Evolutionary conservation across 176 grass and related monocot genomes (phyloP), one percentile per base, ranked within the genome.

Genomic region (Microstegium vimineum): DNA sequence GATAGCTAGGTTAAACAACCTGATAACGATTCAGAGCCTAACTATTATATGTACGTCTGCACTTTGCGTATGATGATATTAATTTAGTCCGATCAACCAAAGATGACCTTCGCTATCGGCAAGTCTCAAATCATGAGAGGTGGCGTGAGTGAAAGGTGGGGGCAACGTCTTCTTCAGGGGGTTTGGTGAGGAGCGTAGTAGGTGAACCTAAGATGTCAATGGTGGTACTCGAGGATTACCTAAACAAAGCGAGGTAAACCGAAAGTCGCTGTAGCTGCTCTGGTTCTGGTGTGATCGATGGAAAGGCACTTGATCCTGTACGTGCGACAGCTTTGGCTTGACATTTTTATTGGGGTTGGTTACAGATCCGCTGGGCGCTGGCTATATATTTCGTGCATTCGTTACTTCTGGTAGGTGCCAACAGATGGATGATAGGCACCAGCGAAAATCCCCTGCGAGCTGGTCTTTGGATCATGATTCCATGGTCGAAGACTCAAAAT

Each of bases 121-220:
- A 6, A 2, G 26, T 49, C 14, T 68, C 37, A 61, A 47, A 80
- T 74, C 69, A 20, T 74, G 38, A 3, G 61, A 30, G 73, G 20
- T 37, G 66, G 47, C 5, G 47, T 28, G 17, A 66, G 25, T 79
- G 38, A 65, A 43, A 5, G 13, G 76, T 62, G 31, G 69, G 67
- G 45, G 46, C 66, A 60, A 28, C 38, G 62, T 89, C 82, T 4
- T 64, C 32, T 69, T 81, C 87, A 62, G 2, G 11, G 8, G 4
- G 25, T 69, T 80, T 69, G 87, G 81, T 84, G 76, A 45, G 46
- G 26, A 11, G 30, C 10, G 76, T 31, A 33, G 76, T 68, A 46
- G 81, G 81, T 84, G 81, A 67, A 47, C 75, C 56, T 15, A 27
- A 66, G 57, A 43, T 83, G 31, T 75, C 69, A 61, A 38, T 57